These are phyloP conservation scores for Chrysoporthe austroafricana DNA, from an alignment of 2,329 filamentous ascomycete species.

Conservation along the genomic window DNA sequence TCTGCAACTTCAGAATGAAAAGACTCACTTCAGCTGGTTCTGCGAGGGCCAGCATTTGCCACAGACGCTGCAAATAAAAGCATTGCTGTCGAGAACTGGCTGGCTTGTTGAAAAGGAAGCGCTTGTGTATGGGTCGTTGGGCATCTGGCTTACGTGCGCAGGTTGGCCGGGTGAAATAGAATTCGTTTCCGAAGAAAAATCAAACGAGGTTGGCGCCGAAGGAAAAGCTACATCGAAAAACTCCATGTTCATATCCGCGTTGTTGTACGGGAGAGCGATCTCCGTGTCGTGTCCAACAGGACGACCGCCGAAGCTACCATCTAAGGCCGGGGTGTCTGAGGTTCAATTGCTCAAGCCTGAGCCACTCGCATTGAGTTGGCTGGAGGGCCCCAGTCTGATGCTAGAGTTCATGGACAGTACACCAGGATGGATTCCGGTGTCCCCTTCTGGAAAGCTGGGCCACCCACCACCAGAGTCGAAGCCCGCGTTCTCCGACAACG, in stretches of 20 bases:
- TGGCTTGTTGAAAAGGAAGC: neutral
- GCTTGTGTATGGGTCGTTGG: neutral
- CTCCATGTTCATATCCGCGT: neutral
- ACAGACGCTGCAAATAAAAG: neutral
- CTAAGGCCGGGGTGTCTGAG: neutral
- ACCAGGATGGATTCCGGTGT: neutral
- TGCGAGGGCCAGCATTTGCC: neutral
- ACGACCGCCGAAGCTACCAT: neutral
- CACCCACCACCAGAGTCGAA: neutral
- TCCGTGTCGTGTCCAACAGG: neutral
- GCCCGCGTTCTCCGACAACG: neutral
- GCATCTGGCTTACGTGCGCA: neutral
- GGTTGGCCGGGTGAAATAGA: neutral
- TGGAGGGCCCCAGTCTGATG: neutral
- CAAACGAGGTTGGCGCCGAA: neutral
- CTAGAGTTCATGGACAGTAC: neutral
- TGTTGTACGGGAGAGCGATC: neutral
- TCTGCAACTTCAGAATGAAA: neutral
- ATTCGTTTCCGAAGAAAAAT: neutral
- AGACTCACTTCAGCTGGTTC: neutral
- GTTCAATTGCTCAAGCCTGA: neutral
- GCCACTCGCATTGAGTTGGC: neutral
- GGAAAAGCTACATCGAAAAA: neutral
- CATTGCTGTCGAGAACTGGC: neutral
- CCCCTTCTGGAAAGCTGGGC: neutral